Evolutionary conservation across 75 land plant species (phyloP), one percentile per base, ranked within the genome.

Genomic region (Cryptomeria japonica): DNA sequence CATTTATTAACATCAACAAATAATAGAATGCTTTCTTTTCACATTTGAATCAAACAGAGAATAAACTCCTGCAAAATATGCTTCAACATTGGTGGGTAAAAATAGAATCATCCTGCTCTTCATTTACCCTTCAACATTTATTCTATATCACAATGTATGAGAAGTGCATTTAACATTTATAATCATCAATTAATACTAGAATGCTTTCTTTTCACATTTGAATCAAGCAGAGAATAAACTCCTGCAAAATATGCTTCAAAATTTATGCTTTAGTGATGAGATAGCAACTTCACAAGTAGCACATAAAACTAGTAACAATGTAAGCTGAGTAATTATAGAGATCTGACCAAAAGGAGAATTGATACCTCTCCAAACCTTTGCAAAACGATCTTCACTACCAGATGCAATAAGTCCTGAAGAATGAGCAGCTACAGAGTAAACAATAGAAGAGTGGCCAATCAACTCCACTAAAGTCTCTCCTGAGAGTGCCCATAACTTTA

Each of bases 361-460:
- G 15, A 56, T 85, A 97, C 99, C 96, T 95, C 91, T 96, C 99
- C 99, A 98, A 42, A 98, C 92, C 89, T 97, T 98, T 41, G 96
- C 96, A 88, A 75, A 94, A 80, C 94, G 89, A 92, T 98, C 99
- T 92, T 98, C 99, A 91, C 99, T 97, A 25, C 96, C 99, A 94
- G 99, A 97, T 70, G 96, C 95, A 86, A 98, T 84, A 87, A 92
- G 93, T 68, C 99, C 99, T 38, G 99, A 94, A 2, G 87, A 77
- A 88, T 97, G 95, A 38, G 95, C 93, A 87, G 96, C 94, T 41
- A 97, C 97, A 87, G 93, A 93, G 90, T 98, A 98, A 37, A 98
- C 97, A 87, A 98, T 94, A 42, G 99, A 93, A 77, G 97, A 94
- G 88, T 98, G 99, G 64, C 99, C 99, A 86, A 96, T 93, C 96